Conservation (phyloP, 1,139 yeast species). For the Debaryomyces sp. region DNA sequence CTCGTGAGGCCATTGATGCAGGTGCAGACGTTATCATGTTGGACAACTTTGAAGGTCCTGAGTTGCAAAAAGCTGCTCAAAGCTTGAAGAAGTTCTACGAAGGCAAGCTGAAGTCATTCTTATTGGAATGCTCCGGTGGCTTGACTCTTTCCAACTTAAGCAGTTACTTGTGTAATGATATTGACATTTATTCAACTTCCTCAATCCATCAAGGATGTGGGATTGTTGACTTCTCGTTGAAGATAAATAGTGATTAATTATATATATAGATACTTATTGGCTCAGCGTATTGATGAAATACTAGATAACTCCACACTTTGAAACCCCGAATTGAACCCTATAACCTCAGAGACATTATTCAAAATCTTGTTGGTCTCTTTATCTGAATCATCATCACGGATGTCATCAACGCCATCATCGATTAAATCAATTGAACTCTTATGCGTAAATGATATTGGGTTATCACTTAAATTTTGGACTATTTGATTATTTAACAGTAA, state of each 20-base stretch:
- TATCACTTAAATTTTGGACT: conserved; percentile 3
- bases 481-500: conserved; percentile 29
- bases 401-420: conserved; percentile 11
- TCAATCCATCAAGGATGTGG: conserved; percentile 92
- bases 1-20: conserved; percentile 87
- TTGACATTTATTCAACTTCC: conserved; percentile 89
- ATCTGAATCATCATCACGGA: conserved; percentile 10
- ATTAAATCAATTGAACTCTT: conserved; percentile 1
- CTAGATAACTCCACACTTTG: conserved; percentile 43
- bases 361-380: conserved; percentile 30
- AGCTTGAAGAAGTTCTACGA: conserved; percentile 61
- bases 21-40: conserved; percentile 97
- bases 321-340: conserved; percentile 49
- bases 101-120: conserved; percentile 52
- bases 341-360: conserved; percentile 40
- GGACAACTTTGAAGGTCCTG: conserved; percentile 79
- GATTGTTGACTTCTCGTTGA: conserved; percentile 81
- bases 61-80: conserved; percentile 65
- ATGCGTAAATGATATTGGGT: conserved; percentile 4
- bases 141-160: conserved; percentile 69
- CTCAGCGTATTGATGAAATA: conserved; percentile 41
- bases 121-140: conserved; percentile 93
- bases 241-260: conserved; percentile 48
- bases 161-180: conserved; percentile 70
- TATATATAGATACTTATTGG: conserved; percentile 3